phyloP scores from a whole-genome alignment of 2,329 filamentous ascomycete genomes.

The Pseudohalonectria lignicola region DNA sequence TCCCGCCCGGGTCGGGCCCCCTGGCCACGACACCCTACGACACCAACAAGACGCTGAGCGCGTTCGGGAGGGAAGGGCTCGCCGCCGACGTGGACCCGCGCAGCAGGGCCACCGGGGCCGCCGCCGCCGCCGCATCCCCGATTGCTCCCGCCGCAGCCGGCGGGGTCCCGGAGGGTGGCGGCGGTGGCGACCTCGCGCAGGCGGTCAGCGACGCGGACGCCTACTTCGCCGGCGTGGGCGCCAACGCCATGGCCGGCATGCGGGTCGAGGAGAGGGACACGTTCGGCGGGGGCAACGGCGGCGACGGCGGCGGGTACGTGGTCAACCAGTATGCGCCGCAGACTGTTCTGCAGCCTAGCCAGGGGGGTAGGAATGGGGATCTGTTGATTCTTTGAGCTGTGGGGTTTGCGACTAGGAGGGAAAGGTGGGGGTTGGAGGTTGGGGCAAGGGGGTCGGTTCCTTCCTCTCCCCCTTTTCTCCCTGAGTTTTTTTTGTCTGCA shows the following conservation, averaged over 20 bases:
- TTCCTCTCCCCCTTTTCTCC: background rate
- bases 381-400: constrained; percentile 44
- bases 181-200: constrained; percentile 44
- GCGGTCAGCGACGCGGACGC: constrained; percentile 79
- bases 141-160: constrained; percentile 7
- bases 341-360: constrained; percentile 60
- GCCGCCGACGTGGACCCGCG: constrained; percentile 37
- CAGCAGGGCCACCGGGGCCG: constrained; percentile 13
- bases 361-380: constrained; percentile 58
- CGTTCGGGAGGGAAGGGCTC: constrained; percentile 39
- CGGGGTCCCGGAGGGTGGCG: constrained; percentile 10
- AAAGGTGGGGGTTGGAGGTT: too few species aligned
- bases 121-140: constrained; percentile 2
- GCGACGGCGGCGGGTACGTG: constrained; percentile 44
- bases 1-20: constrained; percentile 34
- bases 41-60: constrained; percentile 47
- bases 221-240: constrained; percentile 59
- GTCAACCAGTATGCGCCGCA: constrained; percentile 76
- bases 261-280: constrained; percentile 54
- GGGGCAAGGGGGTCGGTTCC: too few species aligned
- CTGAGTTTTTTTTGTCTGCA: background rate
- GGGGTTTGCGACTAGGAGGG: too few species aligned
- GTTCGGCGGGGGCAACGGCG: constrained; percentile 45
- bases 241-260: constrained; percentile 36
- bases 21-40: constrained; percentile 25